Evolutionary conservation across 1,139 yeast genomes (phyloP).

Genomic region (Blastobotrys petasosporus): DNA sequence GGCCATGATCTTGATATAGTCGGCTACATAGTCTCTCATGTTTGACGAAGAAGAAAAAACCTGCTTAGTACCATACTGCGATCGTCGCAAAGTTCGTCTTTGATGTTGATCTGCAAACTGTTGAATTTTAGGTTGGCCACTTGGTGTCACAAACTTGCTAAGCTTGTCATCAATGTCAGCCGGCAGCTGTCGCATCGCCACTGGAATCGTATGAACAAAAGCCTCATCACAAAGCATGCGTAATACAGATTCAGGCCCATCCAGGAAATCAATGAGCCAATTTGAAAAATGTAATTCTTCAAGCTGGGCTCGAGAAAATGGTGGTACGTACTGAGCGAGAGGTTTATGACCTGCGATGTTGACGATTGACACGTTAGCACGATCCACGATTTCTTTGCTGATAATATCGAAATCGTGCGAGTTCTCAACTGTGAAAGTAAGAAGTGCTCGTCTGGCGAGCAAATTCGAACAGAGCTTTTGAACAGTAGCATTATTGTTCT

Average conservation of each 20-base stretch:
- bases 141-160: background rate
- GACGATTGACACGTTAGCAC: no score
- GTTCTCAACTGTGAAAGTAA: constrained; percentile 48
- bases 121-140: constrained; percentile 14
- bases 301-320: constrained; percentile 30
- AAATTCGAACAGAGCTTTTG: constrained; percentile 33
- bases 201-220: constrained; percentile 59
- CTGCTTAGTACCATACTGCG: constrained; percentile 21
- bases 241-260: constrained; percentile 72
- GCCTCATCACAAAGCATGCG: constrained; percentile 63
- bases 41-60: constrained; percentile 4
- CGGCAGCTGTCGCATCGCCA: constrained; percentile 36
- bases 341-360: constrained; percentile 11
- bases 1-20: background rate
- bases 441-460: background rate
- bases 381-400: constrained; percentile 39
- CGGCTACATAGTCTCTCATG: background rate
- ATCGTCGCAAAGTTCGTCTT: constrained; percentile 12
- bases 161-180: constrained; percentile 6
- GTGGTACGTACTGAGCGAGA: constrained; percentile 20
- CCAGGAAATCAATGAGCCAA: constrained; percentile 59
- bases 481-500: constrained; percentile 37
- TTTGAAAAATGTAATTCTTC: constrained; percentile 70
- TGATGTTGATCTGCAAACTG: constrained; percentile 12
- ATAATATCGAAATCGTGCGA: constrained; percentile 43